These are phyloP conservation scores for Pseudopyrenochaeta lycopersici DNA, from an alignment of 2,329 filamentous ascomycete genomes.

Conservation along the genomic window DNA sequence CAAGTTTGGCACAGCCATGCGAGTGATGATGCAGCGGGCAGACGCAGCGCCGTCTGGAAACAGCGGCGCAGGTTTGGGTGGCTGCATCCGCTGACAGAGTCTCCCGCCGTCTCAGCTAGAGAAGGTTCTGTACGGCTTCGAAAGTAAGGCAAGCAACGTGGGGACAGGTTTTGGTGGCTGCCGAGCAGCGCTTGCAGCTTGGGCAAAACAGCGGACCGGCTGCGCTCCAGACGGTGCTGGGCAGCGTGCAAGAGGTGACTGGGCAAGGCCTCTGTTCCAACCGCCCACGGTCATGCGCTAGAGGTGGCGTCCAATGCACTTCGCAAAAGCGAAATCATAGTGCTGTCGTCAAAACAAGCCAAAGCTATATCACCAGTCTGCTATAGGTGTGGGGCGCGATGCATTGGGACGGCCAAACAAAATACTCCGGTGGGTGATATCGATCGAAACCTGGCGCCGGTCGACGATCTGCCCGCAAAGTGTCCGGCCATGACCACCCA, in stretches of 20 bases:
- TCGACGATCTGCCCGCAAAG: constrained; percentile 47
- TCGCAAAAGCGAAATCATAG: constrained; percentile 23
- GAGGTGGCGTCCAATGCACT: constrained; percentile 36
- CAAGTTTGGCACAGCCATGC: constrained; percentile 26
- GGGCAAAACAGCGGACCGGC: constrained; percentile 39
- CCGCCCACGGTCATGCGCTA: constrained; percentile 30
- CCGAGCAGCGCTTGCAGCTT: constrained; percentile 19
- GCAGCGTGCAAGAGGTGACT: constrained; percentile 21
- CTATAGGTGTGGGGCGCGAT: constrained; percentile 31
- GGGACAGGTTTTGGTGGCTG: constrained; percentile 3
- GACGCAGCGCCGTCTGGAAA: constrained; percentile 30
- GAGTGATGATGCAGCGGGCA: constrained; percentile 29
- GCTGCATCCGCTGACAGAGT: constrained; percentile 26
- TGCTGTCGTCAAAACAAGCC: constrained; percentile 34
- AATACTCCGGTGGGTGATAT: constrained; percentile 48
- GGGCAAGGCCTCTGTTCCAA: constrained; percentile 24
- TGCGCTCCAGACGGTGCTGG: constrained; percentile 32
- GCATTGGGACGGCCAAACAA: constrained; percentile 35
- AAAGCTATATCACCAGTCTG: constrained; percentile 29
- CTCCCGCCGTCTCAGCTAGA: constrained; percentile 11
- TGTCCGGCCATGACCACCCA: constrained; percentile 39
- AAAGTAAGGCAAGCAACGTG: constrained; percentile 2
- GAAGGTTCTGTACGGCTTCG: constrained; percentile 10
- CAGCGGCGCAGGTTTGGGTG: constrained; percentile 20
- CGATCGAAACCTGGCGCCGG: constrained; percentile 40